Percentiles rank a stretch among this genome's conserved stretches.
Evolutionary conservation across 2,329 filamentous ascomycete genomes (phyloP).

Genomic region (Stagonosporopsis tanaceti): DNA sequence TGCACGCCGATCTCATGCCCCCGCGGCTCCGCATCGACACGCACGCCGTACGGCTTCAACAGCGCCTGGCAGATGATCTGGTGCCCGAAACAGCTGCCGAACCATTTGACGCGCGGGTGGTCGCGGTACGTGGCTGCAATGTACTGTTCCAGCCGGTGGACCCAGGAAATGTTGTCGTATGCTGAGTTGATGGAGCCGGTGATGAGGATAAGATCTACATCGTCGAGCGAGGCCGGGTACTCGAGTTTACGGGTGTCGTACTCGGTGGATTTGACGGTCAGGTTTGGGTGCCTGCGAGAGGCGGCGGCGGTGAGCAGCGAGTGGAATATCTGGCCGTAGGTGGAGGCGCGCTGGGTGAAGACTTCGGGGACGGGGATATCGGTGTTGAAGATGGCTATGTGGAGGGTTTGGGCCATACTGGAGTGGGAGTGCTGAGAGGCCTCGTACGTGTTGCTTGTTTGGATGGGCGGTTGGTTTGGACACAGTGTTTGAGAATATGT

Average conservation of each 20-base stretch:
- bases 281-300: constrained; percentile 10
- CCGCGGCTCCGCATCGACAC: constrained; percentile 35
- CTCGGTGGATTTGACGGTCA: constrained; percentile 38
- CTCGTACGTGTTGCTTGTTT: neutral
- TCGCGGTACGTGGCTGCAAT: constrained; percentile 43
- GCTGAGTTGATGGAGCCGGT: constrained; percentile 49
- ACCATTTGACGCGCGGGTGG: constrained; percentile 47
- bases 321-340: constrained; percentile 45
- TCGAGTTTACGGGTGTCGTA: constrained; percentile 49
- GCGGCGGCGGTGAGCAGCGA: constrained; percentile 32
- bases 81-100: constrained; percentile 57
- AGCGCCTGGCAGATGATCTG: constrained; percentile 53
- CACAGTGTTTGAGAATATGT: neutral
- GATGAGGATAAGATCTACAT: constrained; percentile 51
- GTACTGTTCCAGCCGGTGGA: constrained; percentile 38
- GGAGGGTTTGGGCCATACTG: constrained; percentile 14
- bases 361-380: constrained; percentile 41
- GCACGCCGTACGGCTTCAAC: constrained; percentile 39
- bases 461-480: neutral
- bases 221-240: constrained; percentile 43
- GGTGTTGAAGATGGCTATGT: constrained; percentile 41
- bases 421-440: no score
- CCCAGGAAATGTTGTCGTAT: constrained; percentile 41
- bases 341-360: constrained; percentile 22
- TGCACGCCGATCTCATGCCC: constrained; percentile 41